phyloP scores from a whole-genome alignment of 352 stramenopile genomes.

The Bremia lactucae region DNA sequence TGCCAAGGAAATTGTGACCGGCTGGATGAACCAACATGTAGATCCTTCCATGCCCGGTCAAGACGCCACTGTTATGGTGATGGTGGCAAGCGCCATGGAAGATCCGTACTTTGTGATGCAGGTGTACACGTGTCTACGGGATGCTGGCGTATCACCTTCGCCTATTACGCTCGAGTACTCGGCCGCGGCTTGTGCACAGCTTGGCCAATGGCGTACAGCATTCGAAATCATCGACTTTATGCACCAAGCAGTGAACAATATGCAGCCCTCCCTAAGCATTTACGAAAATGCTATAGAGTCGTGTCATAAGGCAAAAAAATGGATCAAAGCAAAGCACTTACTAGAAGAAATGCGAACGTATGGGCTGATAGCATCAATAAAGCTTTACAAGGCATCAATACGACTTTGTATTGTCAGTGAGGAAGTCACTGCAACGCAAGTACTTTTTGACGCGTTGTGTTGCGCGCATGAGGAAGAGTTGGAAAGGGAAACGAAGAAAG shows the following conservation, averaged over 20 bases:
- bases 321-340: slow-evolving; percentile 61
- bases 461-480: slow-evolving; percentile 28
- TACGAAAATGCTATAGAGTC: slow-evolving; percentile 64
- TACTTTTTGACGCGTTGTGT: slow-evolving; percentile 37
- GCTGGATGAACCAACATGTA: slow-evolving; percentile 49
- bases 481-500: slow-evolving; percentile 24
- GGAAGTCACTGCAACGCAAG: slow-evolving; percentile 43
- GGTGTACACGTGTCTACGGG: slow-evolving; percentile 47
- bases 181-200: slow-evolving; percentile 39
- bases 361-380: slow-evolving; percentile 36
- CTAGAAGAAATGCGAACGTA: slow-evolving; percentile 52
- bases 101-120: slow-evolving; percentile 42
- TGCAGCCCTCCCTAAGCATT: slow-evolving; percentile 52
- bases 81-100: slow-evolving; percentile 55
- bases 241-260: slow-evolving; percentile 53
- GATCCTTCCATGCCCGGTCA: slow-evolving; percentile 57
- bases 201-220: slow-evolving; percentile 41
- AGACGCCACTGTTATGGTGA: slow-evolving; percentile 69
- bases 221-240: slow-evolving; percentile 62
- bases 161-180: slow-evolving; percentile 61
- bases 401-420: slow-evolving; percentile 34
- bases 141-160: slow-evolving; percentile 46
- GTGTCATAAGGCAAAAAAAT: slow-evolving; percentile 42
- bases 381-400: slow-evolving; percentile 42
- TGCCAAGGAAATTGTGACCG: slow-evolving; percentile 30